phyloP scores from a whole-genome alignment of 2,329 filamentous ascomycete genomes.

The Cladosporium sp. region DNA sequence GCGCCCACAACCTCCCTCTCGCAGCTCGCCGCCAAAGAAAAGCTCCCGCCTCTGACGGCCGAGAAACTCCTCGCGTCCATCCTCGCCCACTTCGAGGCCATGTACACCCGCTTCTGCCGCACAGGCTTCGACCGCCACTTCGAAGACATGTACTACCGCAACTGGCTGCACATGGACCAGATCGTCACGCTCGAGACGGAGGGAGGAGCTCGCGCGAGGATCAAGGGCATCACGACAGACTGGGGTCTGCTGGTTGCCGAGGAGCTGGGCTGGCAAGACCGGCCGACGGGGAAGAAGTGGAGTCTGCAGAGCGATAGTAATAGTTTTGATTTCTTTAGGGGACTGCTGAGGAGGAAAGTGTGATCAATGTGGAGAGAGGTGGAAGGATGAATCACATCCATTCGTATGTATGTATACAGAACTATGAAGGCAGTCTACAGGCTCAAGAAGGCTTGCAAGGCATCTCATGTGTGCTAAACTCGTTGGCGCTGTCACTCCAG shows the following conservation, averaged over 20 bases:
- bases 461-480: no score
- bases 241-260: conserved; percentile 84
- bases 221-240: conserved; percentile 85
- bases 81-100: conserved; percentile 68
- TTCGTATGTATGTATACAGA: no score
- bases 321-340: conserved; percentile 96
- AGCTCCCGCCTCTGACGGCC: conserved; percentile 56
- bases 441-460: no score
- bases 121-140: conserved; percentile 70
- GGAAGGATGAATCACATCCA: no score
- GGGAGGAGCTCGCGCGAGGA: conserved; percentile 67
- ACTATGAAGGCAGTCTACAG: no score
- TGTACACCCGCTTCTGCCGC: conserved; percentile 71
- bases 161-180: conserved; percentile 76
- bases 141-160: conserved; percentile 70
- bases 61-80: conserved; percentile 81
- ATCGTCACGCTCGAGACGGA: conserved; percentile 74
- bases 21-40: conserved; percentile 53
- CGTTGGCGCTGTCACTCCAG: no score
- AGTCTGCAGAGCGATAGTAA: conserved; percentile 93
- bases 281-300: conserved; percentile 72
- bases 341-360: conserved; percentile 75
- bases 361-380: conserved; percentile 35
- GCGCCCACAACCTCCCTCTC: conserved; percentile 85
- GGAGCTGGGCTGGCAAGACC: conserved; percentile 70